Percentiles rank a stretch among this genome's conserved stretches.
These are phyloP conservation scores for Aspergillus jensenii DNA, from an alignment of 2,329 filamentous ascomycete species.

Conservation along the genomic window DNA sequence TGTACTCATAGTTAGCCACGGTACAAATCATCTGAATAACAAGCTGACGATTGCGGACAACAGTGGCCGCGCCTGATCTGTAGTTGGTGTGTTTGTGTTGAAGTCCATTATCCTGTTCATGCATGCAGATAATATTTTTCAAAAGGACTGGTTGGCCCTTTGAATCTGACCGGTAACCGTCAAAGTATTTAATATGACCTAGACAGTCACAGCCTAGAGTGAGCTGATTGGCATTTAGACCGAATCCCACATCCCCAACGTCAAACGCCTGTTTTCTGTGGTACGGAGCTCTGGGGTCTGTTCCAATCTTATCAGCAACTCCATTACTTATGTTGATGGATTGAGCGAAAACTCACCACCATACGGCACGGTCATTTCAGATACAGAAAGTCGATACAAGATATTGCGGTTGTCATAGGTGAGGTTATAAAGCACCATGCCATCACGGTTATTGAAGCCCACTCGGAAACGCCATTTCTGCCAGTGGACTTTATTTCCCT, in stretches of 20 bases:
- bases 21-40: conserved; percentile 71
- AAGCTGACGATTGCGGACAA: conserved; percentile 64
- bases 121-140: conserved; percentile 68
- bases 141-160: conserved; percentile 59
- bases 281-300: conserved; percentile 66
- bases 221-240: conserved; percentile 68
- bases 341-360: conserved; percentile 29
- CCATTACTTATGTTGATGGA: neutral
- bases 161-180: conserved; percentile 57
- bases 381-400: conserved; percentile 66
- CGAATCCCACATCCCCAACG: conserved; percentile 65
- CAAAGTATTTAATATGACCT: conserved; percentile 68
- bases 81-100: conserved; percentile 74
- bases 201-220: conserved; percentile 70
- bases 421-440: conserved; percentile 67
- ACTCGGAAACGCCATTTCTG: conserved; percentile 66
- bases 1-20: conserved; percentile 72
- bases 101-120: conserved; percentile 69
- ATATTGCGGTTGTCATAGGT: conserved; percentile 62
- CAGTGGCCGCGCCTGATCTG: conserved; percentile 62
- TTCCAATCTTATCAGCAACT: conserved; percentile 28
- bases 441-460: conserved; percentile 64
- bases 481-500: conserved; percentile 60
- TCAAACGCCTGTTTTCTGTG: conserved; percentile 72
- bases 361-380: conserved; percentile 62